Evolutionary conservation across 352 stramenopile species (phyloP), one percentile per base, ranked within the genome.

Genomic region (Globisporangium megalacanthum): DNA sequence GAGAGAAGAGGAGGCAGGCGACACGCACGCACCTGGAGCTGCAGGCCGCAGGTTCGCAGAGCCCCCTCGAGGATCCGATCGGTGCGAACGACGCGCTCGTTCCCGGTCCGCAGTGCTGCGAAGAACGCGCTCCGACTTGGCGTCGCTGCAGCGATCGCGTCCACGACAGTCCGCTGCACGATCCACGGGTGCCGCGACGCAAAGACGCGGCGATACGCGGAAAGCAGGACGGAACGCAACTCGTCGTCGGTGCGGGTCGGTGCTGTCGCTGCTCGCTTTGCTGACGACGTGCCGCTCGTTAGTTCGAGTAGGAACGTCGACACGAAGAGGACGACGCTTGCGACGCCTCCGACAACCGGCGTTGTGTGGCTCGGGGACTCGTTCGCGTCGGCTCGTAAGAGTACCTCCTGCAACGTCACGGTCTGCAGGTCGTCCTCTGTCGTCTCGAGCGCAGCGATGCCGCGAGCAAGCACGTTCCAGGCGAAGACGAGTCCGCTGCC

Each of bases 191-290:
- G 52, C 25, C 20, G 42, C 20, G 58, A 10, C 29, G 47, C 53
- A 45, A 61, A 65, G 13, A 46, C 59, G 9, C 54, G 49, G 29
- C 42, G 49, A 31, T 63, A 63, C 20, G 57, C 57, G 6, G 57
- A 52, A 19, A 54, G 15, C 20, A 58, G 15, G 49, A 25, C 35
- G 5, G 45, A 3, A 2, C 5, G 19, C 7, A 63, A 50, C 6
- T 25, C 42, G 36, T 48, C 50, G 31, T 25, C 47, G 17, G 2
- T 6, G 19, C 39, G 36, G 15, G 3, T 15, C 6, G 3, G 44
- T 35, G 22, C 4, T 11, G 10, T 42, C 29, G 11, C 19, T 57
- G 25, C n/a, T 11, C 19, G 1, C 7, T n/a, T 15, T 46, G n/a
- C 41, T 49, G 37, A 36, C 35, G 6, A 7, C 15, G 14, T 25